Base-by-base conservation (phyloP, 2,329 filamentous ascomycete species). In the Hypoxylon sp. region DNA sequence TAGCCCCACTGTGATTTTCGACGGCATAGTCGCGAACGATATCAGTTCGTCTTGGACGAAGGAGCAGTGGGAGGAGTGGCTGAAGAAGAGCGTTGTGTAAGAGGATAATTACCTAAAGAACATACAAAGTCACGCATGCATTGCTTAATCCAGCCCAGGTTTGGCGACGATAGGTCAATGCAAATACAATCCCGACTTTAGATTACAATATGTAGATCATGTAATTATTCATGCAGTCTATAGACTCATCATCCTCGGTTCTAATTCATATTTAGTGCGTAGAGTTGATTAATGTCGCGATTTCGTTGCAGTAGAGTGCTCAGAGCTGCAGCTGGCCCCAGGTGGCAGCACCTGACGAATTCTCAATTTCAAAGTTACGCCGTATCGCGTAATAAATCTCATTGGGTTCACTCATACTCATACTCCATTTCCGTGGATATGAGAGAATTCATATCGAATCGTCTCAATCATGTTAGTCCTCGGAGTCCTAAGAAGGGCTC, bases 1-100 rank as follows among this genome's bases (percentile, higher is more conserved):
- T 44, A 95, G 93, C 46, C 95, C 95, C 1, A 98, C 94, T 0
- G 93, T 95, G 19, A 85, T 97, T 54, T 94, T 97, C 79, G 90
- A 98, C 80, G 94, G 94, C 0, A 88, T 97, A 24, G 90, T 97
- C 54, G 92, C 92, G 76, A 89, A 88, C 71, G 89, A 91, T 55
- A 92, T 97, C 72, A 91, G 90, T 70, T 95, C 92, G 64, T 87
- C 90, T 24, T 98, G 94, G 88, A 91, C 87, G 0, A 85, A 85
- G 73, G 89, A 92, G 65, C 91, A 97, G 81, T 98, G 94, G 94
- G 86, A 91, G 76, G 90, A 94, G 80, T 98, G 92, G 91, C 80
- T 97, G 77, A 84, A 85, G 32, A 85, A 87, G 80, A 87, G 83
- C 65, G 78, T 86, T 17, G 81, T 80, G 55, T 87, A 76, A 75